Conservation (phyloP, 306 rosid genomes). For the Vigna mungo region DNA sequence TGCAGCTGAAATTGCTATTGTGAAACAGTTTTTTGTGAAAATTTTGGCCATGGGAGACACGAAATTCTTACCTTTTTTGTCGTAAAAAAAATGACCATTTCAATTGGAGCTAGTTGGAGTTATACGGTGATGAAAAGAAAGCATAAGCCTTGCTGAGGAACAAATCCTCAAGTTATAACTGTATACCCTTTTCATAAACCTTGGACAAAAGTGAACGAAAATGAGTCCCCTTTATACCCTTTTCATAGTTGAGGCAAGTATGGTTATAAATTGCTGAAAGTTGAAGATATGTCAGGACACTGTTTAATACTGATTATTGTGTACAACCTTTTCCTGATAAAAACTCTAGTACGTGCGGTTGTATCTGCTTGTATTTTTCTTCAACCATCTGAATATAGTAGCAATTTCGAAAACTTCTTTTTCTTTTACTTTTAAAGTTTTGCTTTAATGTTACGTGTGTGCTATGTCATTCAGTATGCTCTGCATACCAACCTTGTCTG, state of each 20-base stretch:
- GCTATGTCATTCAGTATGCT: slow-evolving; percentile 23
- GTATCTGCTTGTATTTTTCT: neutral
- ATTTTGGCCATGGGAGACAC: neutral
- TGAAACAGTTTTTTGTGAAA: neutral
- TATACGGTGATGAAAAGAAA: neutral
- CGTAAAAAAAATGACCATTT: neutral
- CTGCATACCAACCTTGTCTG: neutral
- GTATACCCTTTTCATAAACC: neutral
- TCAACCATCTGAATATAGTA: neutral
- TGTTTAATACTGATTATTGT: slow-evolving; percentile 11
- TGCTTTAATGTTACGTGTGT: neutral
- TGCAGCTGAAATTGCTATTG: neutral
- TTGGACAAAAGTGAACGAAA: slow-evolving; percentile 19
- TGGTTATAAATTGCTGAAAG: slow-evolving; percentile 27
- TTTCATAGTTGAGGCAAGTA: neutral
- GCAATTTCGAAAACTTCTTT: neutral
- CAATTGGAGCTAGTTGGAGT: neutral
- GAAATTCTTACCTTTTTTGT: neutral
- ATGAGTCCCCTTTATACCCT: slow-evolving; percentile 6
- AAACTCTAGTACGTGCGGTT: neutral
- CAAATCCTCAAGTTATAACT: neutral
- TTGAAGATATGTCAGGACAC: slow-evolving; percentile 1
- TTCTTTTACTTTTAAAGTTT: neutral
- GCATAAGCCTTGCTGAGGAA: slow-evolving; percentile 29
- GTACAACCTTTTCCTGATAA: neutral